These are phyloP conservation scores for Hymenoscyphus fructigenus DNA, from an alignment of 2,329 filamentous ascomycete genomes.

Conservation along the genomic window DNA sequence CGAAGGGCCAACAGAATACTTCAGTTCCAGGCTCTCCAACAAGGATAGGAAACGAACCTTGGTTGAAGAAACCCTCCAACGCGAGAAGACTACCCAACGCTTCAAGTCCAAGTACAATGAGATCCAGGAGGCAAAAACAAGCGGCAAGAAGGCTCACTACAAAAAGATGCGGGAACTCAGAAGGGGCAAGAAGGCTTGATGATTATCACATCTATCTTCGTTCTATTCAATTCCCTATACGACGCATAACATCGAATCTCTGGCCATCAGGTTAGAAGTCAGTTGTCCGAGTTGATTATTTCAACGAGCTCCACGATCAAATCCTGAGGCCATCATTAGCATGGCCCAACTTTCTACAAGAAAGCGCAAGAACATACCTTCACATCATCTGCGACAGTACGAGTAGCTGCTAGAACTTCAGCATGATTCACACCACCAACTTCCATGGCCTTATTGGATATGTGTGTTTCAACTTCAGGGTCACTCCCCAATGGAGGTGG, in stretches of 20 bases:
- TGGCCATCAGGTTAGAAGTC: neutral
- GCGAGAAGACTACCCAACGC: conserved; percentile 63
- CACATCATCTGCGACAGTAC: conserved; percentile 54
- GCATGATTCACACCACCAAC: conserved; percentile 63
- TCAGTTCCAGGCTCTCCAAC: conserved; percentile 75
- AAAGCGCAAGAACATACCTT: conserved; percentile 16
- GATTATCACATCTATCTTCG: neutral
- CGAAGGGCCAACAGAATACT: conserved; percentile 85
- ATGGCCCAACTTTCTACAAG: neutral
- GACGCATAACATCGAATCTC: neutral
- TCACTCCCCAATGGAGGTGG: conserved; percentile 59
- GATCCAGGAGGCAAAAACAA: conserved; percentile 78
- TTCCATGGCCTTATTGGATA: conserved; percentile 45
- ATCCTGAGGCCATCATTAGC: conserved; percentile 12
- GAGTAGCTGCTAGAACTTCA: conserved; percentile 63
- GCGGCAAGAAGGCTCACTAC: conserved; percentile 88
- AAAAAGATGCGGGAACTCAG: conserved; percentile 64
- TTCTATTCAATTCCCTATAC: neutral
- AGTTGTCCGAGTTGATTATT: neutral
- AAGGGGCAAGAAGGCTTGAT: conserved; percentile 20
- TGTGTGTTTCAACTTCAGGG: conserved; percentile 21
- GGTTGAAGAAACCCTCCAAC: conserved; percentile 76
- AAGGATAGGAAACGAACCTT: conserved; percentile 87
- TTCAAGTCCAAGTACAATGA: conserved; percentile 87
- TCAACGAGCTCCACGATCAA: conserved; percentile 19